Evolutionary conservation across 2,329 filamentous ascomycete species (phyloP).

Genomic region (Colletotrichum chrysophilum): DNA sequence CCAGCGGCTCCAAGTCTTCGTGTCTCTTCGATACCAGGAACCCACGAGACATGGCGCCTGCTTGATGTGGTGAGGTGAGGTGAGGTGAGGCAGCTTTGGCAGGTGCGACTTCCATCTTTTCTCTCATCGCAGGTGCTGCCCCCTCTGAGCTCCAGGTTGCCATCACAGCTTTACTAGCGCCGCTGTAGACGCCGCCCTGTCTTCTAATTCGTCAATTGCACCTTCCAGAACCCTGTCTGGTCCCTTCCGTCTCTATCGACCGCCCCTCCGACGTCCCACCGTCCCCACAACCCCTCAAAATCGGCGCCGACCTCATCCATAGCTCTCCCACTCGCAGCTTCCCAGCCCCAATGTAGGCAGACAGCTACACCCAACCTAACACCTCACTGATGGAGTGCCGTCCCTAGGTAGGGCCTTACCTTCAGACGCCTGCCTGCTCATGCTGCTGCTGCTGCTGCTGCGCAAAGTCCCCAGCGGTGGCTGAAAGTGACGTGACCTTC

Average conservation of each 20-base stretch:
- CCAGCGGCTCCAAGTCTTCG: not conserved
- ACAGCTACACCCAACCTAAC: too few species aligned
- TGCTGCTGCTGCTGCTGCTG: not conserved
- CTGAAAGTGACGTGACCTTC: not conserved
- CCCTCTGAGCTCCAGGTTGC: not conserved
- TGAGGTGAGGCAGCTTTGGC: not conserved
- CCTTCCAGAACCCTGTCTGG: slow-evolving; percentile 4
- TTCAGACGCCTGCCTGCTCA: not conserved
- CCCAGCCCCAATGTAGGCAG: too few species aligned
- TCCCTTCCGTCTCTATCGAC: not conserved
- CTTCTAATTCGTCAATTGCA: slow-evolving; percentile 17
- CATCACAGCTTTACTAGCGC: slow-evolving; percentile 1
- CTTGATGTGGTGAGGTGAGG: not conserved
- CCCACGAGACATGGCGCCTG: not conserved
- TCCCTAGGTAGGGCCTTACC: not conserved
- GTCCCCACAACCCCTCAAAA: not conserved
- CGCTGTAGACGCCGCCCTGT: not conserved
- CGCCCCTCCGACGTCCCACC: not conserved
- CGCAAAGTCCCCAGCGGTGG: not conserved
- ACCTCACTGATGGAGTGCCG: too few species aligned
- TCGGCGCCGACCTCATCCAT: not conserved
- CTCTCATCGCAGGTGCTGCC: not conserved
- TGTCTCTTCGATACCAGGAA: not conserved
- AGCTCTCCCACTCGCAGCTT: not conserved
- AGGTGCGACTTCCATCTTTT: not conserved